phyloP scores from a whole-genome alignment of 768 basidiomycete species.

The Thelephora aurantiotincta region DNA sequence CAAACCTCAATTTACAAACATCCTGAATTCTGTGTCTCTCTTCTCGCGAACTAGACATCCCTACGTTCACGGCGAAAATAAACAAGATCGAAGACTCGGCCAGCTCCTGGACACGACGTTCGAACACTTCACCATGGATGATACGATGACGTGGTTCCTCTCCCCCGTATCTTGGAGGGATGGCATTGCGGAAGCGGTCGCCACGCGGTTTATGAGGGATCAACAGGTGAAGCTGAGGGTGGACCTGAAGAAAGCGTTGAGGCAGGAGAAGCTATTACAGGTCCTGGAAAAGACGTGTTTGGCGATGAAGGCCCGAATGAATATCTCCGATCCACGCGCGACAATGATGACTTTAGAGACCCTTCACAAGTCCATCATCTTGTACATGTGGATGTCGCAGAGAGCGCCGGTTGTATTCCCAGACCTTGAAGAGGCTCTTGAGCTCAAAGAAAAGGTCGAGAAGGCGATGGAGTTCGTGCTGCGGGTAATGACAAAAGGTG shows the following conservation, averaged over 20 bases:
- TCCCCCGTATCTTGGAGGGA: slow-evolving; percentile 47
- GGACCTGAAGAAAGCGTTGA: slow-evolving; percentile 23
- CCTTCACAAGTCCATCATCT: slow-evolving; percentile 58
- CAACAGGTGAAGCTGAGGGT: slow-evolving; percentile 30
- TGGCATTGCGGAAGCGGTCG: slow-evolving; percentile 15
- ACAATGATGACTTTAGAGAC: slow-evolving; percentile 35
- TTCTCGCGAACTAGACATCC: slow-evolving; percentile 28
- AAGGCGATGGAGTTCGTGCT: slow-evolving; percentile 51
- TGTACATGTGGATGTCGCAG: slow-evolving; percentile 78
- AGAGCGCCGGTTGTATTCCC: slow-evolving; percentile 57
- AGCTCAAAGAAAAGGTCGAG: slow-evolving; percentile 51
- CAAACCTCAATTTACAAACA: slow-evolving; percentile 21
- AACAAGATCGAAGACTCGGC: slow-evolving; percentile 17
- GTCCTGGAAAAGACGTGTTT: slow-evolving; percentile 28
- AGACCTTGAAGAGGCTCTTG: slow-evolving; percentile 32
- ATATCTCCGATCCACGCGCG: background rate
- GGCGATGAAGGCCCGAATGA: slow-evolving; percentile 12
- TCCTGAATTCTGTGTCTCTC: slow-evolving; percentile 36
- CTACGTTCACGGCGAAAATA: slow-evolving; percentile 24
- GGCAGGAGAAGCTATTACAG: slow-evolving; percentile 23
- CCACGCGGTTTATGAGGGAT: slow-evolving; percentile 25
- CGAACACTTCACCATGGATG: slow-evolving; percentile 25
- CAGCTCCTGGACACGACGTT: slow-evolving; percentile 28
- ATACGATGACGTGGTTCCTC: slow-evolving; percentile 29
- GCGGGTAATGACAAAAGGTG: slow-evolving; percentile 7